Percentiles rank a stretch among this genome's conserved stretches.
phyloP scores from a whole-genome alignment of 2,329 filamentous ascomycete genomes.

The Aspergillus sp. region DNA sequence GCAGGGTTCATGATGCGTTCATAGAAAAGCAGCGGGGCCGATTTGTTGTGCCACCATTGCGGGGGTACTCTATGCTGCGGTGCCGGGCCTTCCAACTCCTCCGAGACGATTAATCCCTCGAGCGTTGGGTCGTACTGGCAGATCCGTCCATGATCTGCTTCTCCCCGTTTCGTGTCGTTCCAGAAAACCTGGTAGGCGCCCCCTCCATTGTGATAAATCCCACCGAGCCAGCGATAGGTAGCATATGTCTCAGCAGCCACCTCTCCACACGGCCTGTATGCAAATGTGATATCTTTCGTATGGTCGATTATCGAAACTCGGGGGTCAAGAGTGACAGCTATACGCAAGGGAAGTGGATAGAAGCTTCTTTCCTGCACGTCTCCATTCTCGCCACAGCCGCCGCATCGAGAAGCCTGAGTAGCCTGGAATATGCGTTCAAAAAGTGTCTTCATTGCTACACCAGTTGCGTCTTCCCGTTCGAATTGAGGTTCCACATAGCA shows the following conservation, averaged over 20 bases:
- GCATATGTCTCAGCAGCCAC: constrained; percentile 20
- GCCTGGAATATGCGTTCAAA: constrained; percentile 26
- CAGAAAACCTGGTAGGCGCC: constrained; percentile 36
- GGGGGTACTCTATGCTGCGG: constrained; percentile 30
- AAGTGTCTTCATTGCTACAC: constrained; percentile 26
- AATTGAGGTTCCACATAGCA: neutral
- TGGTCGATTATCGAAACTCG: constrained; percentile 25
- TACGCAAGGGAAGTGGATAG: constrained; percentile 33
- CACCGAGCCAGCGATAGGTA: constrained; percentile 44
- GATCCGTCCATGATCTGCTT: constrained; percentile 26
- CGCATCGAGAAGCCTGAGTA: constrained; percentile 5
- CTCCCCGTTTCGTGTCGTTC: constrained; percentile 35
- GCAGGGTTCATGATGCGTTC: constrained; percentile 38
- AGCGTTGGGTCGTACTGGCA: constrained; percentile 38
- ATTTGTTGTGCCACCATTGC: constrained; percentile 27
- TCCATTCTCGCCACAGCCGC: constrained; percentile 11
- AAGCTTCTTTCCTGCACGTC: constrained; percentile 22
- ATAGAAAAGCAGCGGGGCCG: constrained; percentile 39
- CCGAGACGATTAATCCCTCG: constrained; percentile 34
- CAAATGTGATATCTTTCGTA: constrained; percentile 31
- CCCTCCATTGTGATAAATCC: constrained; percentile 35
- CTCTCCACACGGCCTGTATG: constrained; percentile 27
- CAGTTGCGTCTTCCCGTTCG: constrained; percentile 18
- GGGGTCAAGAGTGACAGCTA: constrained; percentile 31
- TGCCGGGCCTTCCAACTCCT: constrained; percentile 19